Conservation (phyloP, 768 basidiomycete species). For the Tylopilus rubrobrunneus region DNA sequence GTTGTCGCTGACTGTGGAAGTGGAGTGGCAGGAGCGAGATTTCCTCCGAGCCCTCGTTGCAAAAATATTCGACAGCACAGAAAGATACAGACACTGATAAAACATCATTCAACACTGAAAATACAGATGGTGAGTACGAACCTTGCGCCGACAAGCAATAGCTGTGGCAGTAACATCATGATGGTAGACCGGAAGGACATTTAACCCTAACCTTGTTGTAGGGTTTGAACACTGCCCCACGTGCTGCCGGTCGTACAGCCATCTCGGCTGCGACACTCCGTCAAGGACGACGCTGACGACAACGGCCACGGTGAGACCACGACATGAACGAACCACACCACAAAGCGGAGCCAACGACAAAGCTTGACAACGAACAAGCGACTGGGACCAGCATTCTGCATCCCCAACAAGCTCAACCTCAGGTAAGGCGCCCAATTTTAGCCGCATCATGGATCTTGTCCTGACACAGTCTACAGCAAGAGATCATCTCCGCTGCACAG, state of each 20-base stretch:
- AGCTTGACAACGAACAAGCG: constrained; percentile 26
- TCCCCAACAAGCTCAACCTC: constrained; percentile 20
- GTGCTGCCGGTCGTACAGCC: constrained; percentile 7
- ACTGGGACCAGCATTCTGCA: constrained; percentile 25
- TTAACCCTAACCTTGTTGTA: constrained; percentile 30
- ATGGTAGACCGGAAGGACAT: not conserved
- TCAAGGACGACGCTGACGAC: constrained; percentile 10
- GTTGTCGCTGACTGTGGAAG: constrained; percentile 23
- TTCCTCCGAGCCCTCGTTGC: constrained; percentile 45
- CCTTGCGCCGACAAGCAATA: constrained; percentile 20
- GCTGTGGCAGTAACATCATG: constrained; percentile 12
- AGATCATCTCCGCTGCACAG: constrained; percentile 83
- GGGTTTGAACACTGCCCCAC: constrained; percentile 22
- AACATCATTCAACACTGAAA: not conserved
- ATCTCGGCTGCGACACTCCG: not conserved
- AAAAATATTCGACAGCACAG: constrained; percentile 57
- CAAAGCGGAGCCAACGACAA: constrained; percentile 29
- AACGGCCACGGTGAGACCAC: constrained; percentile 14
- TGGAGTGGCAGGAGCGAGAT: constrained; percentile 35
- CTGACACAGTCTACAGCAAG: constrained; percentile 31
- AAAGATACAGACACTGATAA: constrained; percentile 47
- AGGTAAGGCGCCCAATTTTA: constrained; percentile 14
- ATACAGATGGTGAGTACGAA: not conserved
- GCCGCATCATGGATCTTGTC: not conserved
- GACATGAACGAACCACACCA: constrained; percentile 30